These are phyloP conservation scores for Plasmodium knowlesi DNA, from an alignment of 169 alveolate species.

Conservation along the genomic window DNA sequence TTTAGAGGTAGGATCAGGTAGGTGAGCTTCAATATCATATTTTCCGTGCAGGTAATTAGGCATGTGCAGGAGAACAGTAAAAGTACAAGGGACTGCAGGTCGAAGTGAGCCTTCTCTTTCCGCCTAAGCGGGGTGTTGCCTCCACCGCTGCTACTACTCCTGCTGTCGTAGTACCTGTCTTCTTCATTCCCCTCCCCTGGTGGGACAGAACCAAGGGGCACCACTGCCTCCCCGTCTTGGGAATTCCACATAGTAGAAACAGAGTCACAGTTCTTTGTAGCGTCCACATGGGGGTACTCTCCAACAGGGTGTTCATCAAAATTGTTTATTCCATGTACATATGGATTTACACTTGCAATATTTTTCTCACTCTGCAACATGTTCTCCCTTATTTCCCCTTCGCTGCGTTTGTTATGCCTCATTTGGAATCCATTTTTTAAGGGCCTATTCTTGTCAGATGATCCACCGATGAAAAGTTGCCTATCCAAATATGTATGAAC, in stretches of 20 bases:
- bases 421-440: background rate
- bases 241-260: background rate
- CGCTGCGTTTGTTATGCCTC: background rate
- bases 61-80: conserved; percentile 65
- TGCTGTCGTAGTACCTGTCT: background rate
- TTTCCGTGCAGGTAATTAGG: conserved; percentile 14
- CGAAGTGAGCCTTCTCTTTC: conserved; percentile 70
- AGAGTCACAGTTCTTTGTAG: background rate
- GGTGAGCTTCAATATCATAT: conserved; percentile 77
- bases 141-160: background rate
- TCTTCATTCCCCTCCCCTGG: background rate
- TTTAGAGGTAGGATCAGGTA: conserved; percentile 72
- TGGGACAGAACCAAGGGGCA: background rate
- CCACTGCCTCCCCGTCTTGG: background rate
- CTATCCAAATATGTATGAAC: conserved; percentile 56
- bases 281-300: background rate
- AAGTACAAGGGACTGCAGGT: conserved; percentile 81
- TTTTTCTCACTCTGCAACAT: background rate
- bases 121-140: background rate
- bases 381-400: conserved; percentile 14
- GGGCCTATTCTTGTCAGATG: background rate
- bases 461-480: background rate
- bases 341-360: background rate
- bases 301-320: background rate
- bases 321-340: background rate